A percentile compares a stretch with the other conserved stretches of the same genome.
phyloP scores from a whole-genome alignment of 2,329 filamentous ascomycete genomes.

The Tothia fuscella region DNA sequence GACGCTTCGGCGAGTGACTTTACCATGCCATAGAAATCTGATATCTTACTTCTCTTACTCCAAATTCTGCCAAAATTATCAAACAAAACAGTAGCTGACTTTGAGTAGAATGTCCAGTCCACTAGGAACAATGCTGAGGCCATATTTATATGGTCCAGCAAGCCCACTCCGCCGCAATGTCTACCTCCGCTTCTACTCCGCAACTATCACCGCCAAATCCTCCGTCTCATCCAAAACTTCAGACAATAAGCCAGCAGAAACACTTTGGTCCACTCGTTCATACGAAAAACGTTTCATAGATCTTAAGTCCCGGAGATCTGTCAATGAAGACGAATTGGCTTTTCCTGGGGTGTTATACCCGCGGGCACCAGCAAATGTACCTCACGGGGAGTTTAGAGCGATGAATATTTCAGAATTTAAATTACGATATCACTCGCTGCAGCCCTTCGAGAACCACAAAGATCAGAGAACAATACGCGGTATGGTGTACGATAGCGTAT shows the following conservation, averaged over 20 bases:
- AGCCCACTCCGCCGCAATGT: constrained; percentile 1
- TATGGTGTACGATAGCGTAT: no score
- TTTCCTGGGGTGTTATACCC: constrained; percentile 1
- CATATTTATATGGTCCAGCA: constrained; percentile 4
- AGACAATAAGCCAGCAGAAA: not conserved
- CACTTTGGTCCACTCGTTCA: constrained; percentile 6
- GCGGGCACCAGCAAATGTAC: no score
- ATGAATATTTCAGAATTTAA: no score
- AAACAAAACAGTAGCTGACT: not conserved
- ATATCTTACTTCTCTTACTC: not conserved
- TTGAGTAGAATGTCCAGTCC: constrained; percentile 5
- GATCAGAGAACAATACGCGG: no score
- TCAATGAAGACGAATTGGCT: not conserved
- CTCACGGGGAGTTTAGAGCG: no score
- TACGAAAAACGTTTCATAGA: constrained; percentile 3
- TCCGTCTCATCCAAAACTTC: not conserved
- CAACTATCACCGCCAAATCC: not conserved
- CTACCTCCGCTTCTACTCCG: constrained; percentile 5
- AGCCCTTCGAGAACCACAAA: no score
- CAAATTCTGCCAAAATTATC: not conserved
- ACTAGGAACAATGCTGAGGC: not conserved
- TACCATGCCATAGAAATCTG: not conserved
- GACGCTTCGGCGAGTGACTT: constrained; percentile 12
- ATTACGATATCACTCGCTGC: no score
- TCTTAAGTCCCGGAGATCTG: not conserved